A percentile compares a stretch with the other conserved stretches of the same genome.
Evolutionary conservation across 768 basidiomycete species (phyloP).

Genomic region (Tylopilus sp.): DNA sequence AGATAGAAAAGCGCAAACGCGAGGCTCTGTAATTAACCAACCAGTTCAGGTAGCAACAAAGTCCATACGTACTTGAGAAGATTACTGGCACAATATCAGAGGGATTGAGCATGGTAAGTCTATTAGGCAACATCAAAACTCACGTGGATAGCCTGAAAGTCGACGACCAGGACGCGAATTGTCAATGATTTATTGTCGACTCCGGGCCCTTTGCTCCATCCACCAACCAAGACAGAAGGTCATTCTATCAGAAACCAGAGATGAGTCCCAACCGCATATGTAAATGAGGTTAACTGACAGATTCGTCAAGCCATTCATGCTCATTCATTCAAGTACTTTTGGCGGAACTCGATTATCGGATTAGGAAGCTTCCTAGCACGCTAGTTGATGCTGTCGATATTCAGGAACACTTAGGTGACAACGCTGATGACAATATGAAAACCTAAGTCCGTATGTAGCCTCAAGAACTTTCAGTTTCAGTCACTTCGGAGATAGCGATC

Average conservation of each 20-base stretch:
- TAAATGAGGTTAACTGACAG: constrained; percentile 23
- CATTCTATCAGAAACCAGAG: constrained; percentile 18
- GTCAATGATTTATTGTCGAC: constrained; percentile 20
- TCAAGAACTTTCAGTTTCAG: background rate
- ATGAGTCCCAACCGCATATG: background rate
- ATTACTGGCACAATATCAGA: constrained; percentile 8
- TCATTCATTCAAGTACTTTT: constrained; percentile 22
- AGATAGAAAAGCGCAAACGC: constrained; percentile 36
- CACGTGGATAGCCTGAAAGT: constrained; percentile 23
- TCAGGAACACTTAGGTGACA: background rate
- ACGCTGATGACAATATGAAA: background rate
- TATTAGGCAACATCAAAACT: background rate
- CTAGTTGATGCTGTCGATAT: background rate
- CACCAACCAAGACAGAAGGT: constrained; percentile 33
- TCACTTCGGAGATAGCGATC: background rate
- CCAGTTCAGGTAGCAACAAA: background rate
- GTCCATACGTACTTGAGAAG: constrained; percentile 11
- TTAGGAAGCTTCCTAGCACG: constrained; percentile 17
- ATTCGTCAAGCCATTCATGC: constrained; percentile 27
- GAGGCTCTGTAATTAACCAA: constrained; percentile 22
- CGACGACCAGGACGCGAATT: constrained; percentile 11
- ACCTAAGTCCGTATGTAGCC: background rate
- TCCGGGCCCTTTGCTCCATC: constrained; percentile 23
- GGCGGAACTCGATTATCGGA: constrained; percentile 32
- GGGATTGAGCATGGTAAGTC: background rate